Evolutionary conservation across 2,329 filamentous ascomycete genomes (phyloP).

Genomic region (Berkeleyomyces basicola): DNA sequence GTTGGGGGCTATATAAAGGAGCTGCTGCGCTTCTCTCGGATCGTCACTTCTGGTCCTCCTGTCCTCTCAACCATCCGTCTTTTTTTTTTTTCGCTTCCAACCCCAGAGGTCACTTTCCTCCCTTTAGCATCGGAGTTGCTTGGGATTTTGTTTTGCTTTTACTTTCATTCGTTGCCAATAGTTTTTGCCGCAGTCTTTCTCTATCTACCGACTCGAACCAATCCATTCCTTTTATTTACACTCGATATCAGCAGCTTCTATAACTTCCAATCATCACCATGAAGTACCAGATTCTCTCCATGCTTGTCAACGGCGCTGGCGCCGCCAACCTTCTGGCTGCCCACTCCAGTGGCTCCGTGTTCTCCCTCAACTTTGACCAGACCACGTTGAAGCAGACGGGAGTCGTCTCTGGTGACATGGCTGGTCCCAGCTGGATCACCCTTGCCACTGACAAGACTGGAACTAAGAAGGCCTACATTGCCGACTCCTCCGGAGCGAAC

Average conservation of each 20-base stretch:
- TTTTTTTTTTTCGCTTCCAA: background rate
- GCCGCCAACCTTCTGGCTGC: constrained; percentile 15
- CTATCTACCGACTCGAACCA: background rate
- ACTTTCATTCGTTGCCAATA: background rate
- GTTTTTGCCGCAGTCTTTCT: background rate
- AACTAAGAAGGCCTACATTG: constrained; percentile 14
- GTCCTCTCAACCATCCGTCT: background rate
- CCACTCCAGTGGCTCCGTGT: constrained; percentile 16
- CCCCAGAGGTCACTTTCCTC: background rate
- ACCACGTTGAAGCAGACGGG: constrained; percentile 10
- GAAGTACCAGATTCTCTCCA: constrained; percentile 6
- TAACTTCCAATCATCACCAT: background rate
- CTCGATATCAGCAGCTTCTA: background rate
- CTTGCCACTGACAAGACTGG: constrained; percentile 6
- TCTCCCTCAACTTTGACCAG: constrained; percentile 13
- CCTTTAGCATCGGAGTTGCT: background rate
- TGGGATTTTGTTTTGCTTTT: background rate
- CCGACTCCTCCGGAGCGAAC: constrained; percentile 20
- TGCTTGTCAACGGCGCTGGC: constrained; percentile 10
- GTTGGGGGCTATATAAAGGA: background rate
- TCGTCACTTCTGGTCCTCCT: background rate
- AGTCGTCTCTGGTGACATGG: constrained; percentile 13
- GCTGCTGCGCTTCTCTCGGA: background rate
- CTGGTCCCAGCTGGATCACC: constrained; percentile 16
- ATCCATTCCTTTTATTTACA: background rate